Conservation (phyloP, 2,329 filamentous ascomycete genomes). For the Cytospora paraplurivora region DNA sequence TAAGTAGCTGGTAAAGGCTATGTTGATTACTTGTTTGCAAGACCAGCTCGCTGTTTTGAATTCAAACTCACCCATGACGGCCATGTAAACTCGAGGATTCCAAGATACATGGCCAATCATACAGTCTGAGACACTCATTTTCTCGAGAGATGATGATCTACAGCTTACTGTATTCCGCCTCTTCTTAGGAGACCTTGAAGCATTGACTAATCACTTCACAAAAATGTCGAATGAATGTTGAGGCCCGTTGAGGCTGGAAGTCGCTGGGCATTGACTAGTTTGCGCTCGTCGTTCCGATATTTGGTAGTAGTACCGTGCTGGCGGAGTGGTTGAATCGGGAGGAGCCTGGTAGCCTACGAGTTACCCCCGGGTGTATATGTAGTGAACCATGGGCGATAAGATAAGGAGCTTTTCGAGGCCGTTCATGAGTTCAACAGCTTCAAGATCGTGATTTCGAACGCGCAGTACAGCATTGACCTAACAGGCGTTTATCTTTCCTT, state of each 20-base stretch:
- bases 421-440: slow-evolving; percentile 10
- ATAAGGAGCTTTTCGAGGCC: slow-evolving; percentile 24
- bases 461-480: neutral
- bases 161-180: neutral
- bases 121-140: neutral
- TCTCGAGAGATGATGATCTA: neutral
- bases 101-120: neutral
- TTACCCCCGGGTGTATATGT: too few relatives aligned
- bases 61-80: too few relatives aligned
- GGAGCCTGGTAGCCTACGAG: too few relatives aligned
- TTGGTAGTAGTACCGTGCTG: too few relatives aligned
- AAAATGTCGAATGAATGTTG: neutral
- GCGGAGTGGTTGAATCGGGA: too few relatives aligned
- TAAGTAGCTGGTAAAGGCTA: too few relatives aligned
- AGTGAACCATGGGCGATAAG: slow-evolving; percentile 24
- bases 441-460: neutral
- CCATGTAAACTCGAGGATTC: too few relatives aligned
- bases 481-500: too few relatives aligned
- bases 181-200: neutral
- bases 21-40: too few relatives aligned
- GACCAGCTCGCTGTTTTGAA: too few relatives aligned
- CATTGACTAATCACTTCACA: neutral
- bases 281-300: too few relatives aligned
- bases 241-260: neutral
- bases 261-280: too few relatives aligned